These are phyloP conservation scores for Cercophora scortea DNA, from an alignment of 495 filamentous ascomycete species.

Conservation along the genomic window DNA sequence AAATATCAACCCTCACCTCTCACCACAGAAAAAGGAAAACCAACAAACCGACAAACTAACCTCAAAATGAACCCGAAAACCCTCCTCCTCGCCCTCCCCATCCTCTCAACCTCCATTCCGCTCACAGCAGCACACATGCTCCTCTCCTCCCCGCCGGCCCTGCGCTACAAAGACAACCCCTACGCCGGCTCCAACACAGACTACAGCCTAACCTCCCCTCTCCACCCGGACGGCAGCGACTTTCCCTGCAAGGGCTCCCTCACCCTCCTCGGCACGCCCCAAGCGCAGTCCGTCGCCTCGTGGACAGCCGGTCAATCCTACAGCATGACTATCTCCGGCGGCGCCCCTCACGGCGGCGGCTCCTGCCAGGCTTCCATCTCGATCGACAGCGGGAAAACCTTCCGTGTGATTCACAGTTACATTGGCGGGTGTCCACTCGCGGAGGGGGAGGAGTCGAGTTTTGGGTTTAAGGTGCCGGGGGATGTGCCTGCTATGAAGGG, in stretches of 20 bases:
- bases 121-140: slow-evolving; percentile 44
- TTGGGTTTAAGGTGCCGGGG: slow-evolving; percentile 44
- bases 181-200: slow-evolving; percentile 25
- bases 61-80: slow-evolving; percentile 1
- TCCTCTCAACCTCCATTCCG: neutral
- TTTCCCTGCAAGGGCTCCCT: slow-evolving; percentile 60
- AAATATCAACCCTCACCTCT: too few relatives aligned
- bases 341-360: slow-evolving; percentile 53
- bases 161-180: slow-evolving; percentile 38
- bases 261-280: slow-evolving; percentile 32
- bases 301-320: slow-evolving; percentile 48
- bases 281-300: slow-evolving; percentile 35
- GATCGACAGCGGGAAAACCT: slow-evolving; percentile 50
- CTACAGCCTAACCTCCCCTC: slow-evolving; percentile 44
- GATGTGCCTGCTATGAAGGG: slow-evolving; percentile 48
- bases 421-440: slow-evolving; percentile 33
- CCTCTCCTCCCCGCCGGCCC: slow-evolving; percentile 43
- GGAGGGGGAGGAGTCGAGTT: slow-evolving; percentile 4
- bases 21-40: too few relatives aligned
- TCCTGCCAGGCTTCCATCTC: slow-evolving; percentile 57
- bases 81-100: neutral
- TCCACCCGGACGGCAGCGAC: slow-evolving; percentile 34
- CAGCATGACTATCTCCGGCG: slow-evolving; percentile 47
- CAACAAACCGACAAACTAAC: neutral
- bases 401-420: slow-evolving; percentile 35